phyloP scores from a whole-genome alignment of 2,329 filamentous ascomycete species.

The Pyrenophora seminiperda region DNA sequence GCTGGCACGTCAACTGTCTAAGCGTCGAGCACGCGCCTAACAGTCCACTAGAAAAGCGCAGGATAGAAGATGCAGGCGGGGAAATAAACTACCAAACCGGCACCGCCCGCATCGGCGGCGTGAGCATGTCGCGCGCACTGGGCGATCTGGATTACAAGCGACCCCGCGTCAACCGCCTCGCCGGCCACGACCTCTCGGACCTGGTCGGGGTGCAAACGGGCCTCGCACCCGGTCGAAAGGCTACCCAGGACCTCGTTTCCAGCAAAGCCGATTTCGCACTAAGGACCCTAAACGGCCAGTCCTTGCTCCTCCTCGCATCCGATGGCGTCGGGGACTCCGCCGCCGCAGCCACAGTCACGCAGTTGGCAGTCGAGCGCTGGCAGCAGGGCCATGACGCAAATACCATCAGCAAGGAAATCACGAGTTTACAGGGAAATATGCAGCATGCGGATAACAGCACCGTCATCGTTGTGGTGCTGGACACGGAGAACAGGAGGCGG shows the following conservation, averaged over 20 bases:
- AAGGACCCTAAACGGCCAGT: constrained; percentile 23
- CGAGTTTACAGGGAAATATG: constrained; percentile 18
- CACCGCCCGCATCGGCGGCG: constrained; percentile 29
- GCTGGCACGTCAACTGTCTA: constrained; percentile 26
- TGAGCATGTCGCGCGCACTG: constrained; percentile 33
- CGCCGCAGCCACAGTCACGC: constrained; percentile 25
- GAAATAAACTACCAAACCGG: constrained; percentile 30
- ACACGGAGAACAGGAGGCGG: constrained; percentile 17
- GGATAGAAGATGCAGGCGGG: constrained; percentile 31
- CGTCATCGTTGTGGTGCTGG: constrained; percentile 25
- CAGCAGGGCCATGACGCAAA: constrained; percentile 19
- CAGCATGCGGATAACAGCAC: constrained; percentile 32
- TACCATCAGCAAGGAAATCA: constrained; percentile 25
- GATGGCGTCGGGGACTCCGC: constrained; percentile 30
- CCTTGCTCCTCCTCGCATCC: constrained; percentile 27
- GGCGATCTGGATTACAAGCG: constrained; percentile 33
- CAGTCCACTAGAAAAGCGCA: constrained; percentile 24
- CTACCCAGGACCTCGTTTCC: constrained; percentile 28
- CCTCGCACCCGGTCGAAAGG: constrained; percentile 28
- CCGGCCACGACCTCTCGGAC: constrained; percentile 31
- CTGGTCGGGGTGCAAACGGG: constrained; percentile 31
- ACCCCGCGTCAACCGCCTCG: constrained; percentile 32
- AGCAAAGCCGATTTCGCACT: constrained; percentile 31
- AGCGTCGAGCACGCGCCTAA: constrained; percentile 29
- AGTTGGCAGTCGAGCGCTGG: constrained; percentile 22